Conservation (phyloP, 148 eudicot species). For the Dysphania ambrosioides region DNA sequence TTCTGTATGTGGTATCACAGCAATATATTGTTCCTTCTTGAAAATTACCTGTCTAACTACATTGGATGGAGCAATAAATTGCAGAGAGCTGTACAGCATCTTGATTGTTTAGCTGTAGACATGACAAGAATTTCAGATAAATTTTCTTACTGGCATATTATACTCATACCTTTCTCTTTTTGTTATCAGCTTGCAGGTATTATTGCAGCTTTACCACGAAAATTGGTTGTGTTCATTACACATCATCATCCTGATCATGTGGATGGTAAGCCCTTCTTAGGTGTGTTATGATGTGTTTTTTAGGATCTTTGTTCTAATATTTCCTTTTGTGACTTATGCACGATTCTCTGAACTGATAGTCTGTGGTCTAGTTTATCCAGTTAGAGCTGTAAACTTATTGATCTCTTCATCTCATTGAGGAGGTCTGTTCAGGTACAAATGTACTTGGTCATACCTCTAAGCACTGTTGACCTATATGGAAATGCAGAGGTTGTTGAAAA, state of each 20-base stretch:
- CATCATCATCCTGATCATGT: conserved; percentile 94
- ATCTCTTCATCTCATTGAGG: not conserved
- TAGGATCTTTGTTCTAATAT: not conserved
- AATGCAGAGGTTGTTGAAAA: not conserved
- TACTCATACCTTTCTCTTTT: conserved; percentile 12
- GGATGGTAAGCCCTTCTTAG: conserved; percentile 58
- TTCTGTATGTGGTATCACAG: not conserved
- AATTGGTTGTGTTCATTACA: conserved; percentile 81
- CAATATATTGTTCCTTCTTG: not conserved
- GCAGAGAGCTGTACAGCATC: not conserved
- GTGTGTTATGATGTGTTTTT: not conserved
- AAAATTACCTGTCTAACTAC: not conserved
- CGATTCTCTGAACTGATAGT: not conserved
- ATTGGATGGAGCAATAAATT: not conserved
- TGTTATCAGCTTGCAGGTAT: conserved; percentile 64
- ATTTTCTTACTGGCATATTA: not conserved
- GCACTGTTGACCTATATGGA: not conserved
- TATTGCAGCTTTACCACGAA: conserved; percentile 72
- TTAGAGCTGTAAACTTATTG: not conserved
- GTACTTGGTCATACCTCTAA: not conserved
- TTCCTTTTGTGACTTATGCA: not conserved
- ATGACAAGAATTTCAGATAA: not conserved
- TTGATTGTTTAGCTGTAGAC: not conserved
- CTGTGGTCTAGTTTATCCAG: not conserved
- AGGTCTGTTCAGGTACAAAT: not conserved